These are phyloP conservation scores for Rhynchosporium graminicola DNA, from an alignment of 2,329 filamentous ascomycete species.

Conservation along the genomic window DNA sequence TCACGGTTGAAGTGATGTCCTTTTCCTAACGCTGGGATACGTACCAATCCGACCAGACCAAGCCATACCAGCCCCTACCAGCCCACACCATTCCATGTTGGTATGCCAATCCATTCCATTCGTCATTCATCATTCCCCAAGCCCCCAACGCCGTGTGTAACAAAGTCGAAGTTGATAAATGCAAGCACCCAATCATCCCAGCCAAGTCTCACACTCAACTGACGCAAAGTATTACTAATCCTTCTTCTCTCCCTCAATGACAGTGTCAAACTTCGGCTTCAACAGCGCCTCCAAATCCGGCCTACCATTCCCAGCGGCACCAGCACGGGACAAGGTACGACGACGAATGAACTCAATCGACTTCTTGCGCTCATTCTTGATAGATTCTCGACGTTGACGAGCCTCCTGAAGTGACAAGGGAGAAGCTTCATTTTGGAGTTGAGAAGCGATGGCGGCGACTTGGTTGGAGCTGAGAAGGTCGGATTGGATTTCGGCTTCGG, in stretches of 20 bases:
- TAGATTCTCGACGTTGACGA: conserved; percentile 25
- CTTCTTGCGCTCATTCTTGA: conserved; percentile 26
- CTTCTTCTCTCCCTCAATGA: conserved; percentile 7
- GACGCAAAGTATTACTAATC: not conserved
- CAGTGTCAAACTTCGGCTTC: conserved; percentile 2
- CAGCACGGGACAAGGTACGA: conserved; percentile 21
- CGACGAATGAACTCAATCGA: conserved; percentile 27
- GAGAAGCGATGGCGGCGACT: conserved; percentile 5
- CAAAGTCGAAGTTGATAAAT: too few relatives aligned
- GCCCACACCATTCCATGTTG: too few relatives aligned
- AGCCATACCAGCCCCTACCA: not conserved
- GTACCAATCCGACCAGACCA: not conserved
- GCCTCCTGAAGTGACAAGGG: conserved; percentile 28
- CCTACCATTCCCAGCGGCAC: not conserved
- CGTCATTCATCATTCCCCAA: not conserved
- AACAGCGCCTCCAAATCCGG: conserved; percentile 10
- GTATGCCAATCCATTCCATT: not conserved
- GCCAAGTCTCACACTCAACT: not conserved
- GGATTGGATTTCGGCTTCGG: conserved; percentile 20
- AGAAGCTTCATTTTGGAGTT: conserved; percentile 11
- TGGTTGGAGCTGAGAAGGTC: conserved; percentile 12
- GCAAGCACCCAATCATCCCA: not conserved
- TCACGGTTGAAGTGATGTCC: not conserved
- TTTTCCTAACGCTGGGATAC: not conserved
- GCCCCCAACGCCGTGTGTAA: not conserved